Conservation (phyloP, 768 basidiomycete genomes). For the Termitomyces sp. region DNA sequence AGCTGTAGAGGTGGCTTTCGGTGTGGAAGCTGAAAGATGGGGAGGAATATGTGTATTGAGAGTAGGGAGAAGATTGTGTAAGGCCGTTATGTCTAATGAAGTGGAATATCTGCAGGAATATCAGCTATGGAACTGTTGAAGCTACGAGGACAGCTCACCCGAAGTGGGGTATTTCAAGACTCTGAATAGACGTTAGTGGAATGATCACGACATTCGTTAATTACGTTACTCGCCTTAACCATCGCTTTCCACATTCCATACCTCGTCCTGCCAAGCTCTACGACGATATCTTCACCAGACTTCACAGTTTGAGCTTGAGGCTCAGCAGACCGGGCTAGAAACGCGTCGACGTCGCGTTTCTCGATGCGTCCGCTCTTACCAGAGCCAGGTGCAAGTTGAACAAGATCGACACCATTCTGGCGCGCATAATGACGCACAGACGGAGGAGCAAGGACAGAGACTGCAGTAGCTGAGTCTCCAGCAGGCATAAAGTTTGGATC, state of each 20-base stretch:
- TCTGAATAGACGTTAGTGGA: conserved; percentile 36
- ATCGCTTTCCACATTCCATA: conserved; percentile 90
- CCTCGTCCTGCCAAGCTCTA: conserved; percentile 74
- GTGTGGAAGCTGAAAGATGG: conserved; percentile 36
- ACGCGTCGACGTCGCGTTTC: conserved; percentile 44
- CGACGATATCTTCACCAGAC: conserved; percentile 42
- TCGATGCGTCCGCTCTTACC: conserved; percentile 76
- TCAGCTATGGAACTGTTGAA: neutral
- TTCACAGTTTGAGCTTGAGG: neutral
- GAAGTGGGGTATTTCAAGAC: conserved; percentile 83
- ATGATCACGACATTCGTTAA: neutral
- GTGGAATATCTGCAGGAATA: conserved; percentile 57
- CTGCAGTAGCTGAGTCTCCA: conserved; percentile 12
- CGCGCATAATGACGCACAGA: conserved; percentile 77
- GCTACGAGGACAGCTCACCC: conserved; percentile 41
- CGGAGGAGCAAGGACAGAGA: conserved; percentile 61
- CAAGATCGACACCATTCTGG: conserved; percentile 58
- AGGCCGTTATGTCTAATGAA: conserved; percentile 66
- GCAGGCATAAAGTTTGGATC: conserved; percentile 22
- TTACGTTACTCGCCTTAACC: conserved; percentile 53
- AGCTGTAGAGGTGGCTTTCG: conserved; percentile 15
- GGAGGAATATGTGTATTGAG: conserved; percentile 69
- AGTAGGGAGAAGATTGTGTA: conserved; percentile 57
- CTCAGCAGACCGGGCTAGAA: conserved; percentile 25
- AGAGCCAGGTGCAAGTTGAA: conserved; percentile 55